phyloP scores from a whole-genome alignment of 257 asterid genomes.

The Solanum sejunctum region DNA sequence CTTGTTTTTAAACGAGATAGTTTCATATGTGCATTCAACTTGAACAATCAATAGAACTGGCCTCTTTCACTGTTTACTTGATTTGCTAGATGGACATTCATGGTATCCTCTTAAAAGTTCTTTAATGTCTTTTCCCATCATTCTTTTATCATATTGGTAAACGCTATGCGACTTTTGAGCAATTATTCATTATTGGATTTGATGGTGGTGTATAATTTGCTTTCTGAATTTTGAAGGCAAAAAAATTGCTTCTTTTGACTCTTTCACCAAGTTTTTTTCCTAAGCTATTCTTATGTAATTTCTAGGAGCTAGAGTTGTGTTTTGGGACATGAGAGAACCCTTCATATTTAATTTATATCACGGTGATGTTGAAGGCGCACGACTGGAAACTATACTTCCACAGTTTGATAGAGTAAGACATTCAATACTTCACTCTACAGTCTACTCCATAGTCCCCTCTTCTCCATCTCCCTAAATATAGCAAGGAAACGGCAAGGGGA shows the following conservation, averaged over 20 bases:
- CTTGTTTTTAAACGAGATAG: neutral
- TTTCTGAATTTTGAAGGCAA: neutral
- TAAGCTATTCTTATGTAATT: conserved; percentile 6
- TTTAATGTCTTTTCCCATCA: neutral
- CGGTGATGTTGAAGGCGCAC: conserved; percentile 66
- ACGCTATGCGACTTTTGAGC: neutral
- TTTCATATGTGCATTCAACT: neutral
- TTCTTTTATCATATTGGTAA: neutral
- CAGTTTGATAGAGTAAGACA: conserved; percentile 65
- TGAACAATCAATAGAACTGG: neutral
- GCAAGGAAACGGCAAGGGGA: neutral
- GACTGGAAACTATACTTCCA: conserved; percentile 67
- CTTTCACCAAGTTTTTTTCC: neutral
- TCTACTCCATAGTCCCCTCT: neutral
- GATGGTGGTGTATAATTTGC: neutral
- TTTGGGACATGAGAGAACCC: conserved; percentile 90
- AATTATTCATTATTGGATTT: neutral
- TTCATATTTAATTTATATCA: conserved; percentile 55
- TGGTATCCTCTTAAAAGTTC: neutral
- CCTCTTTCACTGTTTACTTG: neutral
- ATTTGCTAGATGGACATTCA: neutral
- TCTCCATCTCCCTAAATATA: neutral
- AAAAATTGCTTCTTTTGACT: neutral
- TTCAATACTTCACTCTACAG: neutral
- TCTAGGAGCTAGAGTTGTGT: conserved; percentile 78